Conservation (phyloP, 495 filamentous ascomycete species). For the Xanthoparmelia taractica region DNA sequence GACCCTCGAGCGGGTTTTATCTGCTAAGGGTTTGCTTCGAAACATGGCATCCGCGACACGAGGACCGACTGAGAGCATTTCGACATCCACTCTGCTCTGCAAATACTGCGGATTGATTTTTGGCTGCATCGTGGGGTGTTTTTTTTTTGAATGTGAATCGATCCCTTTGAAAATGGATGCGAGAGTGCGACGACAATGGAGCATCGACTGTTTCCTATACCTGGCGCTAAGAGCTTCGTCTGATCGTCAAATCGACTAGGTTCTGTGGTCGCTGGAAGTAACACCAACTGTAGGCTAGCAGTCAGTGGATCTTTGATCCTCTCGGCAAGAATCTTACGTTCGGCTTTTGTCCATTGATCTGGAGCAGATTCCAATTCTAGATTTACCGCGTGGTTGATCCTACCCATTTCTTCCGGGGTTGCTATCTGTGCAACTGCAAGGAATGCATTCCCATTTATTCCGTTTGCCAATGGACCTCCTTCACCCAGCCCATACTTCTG, state of each 20-base stretch:
- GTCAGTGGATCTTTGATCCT: neutral
- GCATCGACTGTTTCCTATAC: slow-evolving; percentile 13
- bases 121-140: slow-evolving; percentile 26
- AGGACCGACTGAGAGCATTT: slow-evolving; percentile 30
- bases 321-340: slow-evolving; percentile 5
- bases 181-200: slow-evolving; percentile 20
- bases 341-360: neutral
- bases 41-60: slow-evolving; percentile 27
- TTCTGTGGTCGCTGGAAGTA: slow-evolving; percentile 5
- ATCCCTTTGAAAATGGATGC: slow-evolving; percentile 32
- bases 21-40: slow-evolving; percentile 22
- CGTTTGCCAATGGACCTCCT: slow-evolving; percentile 15
- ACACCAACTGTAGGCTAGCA: slow-evolving; percentile 7
- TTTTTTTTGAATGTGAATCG: slow-evolving; percentile 26
- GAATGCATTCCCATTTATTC: slow-evolving; percentile 2
- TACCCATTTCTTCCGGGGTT: neutral
- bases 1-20: slow-evolving; percentile 18
- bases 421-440: slow-evolving; percentile 10
- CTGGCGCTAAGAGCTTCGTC: neutral
- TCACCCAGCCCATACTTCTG: slow-evolving; percentile 10
- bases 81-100: slow-evolving; percentile 30
- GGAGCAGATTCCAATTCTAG: neutral
- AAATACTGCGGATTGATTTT: slow-evolving; percentile 27
- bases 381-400: slow-evolving; percentile 1
- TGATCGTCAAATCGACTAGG: slow-evolving; percentile 9